A percentile compares a stretch with the other conserved stretches of the same genome.
Conservation (phyloP, 73 alveolate species). For the Paramecium bursaria region DNA sequence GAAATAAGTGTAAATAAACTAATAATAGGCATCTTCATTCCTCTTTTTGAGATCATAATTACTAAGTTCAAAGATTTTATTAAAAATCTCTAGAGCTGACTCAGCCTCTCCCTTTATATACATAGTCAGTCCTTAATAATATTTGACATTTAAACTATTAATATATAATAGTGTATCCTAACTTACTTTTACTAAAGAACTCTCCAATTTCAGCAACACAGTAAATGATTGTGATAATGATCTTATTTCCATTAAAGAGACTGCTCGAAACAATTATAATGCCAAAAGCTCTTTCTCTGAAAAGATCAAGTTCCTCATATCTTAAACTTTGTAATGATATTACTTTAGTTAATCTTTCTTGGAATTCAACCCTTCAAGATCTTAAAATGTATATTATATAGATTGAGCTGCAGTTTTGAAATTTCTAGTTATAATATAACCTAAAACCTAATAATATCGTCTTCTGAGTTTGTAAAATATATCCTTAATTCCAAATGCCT, state of each 20-base stretch:
- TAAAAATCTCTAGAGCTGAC: conserved; percentile 7
- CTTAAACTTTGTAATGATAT: conserved; percentile 2
- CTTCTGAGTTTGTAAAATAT: background rate
- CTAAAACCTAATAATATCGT: background rate
- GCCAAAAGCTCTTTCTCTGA: background rate
- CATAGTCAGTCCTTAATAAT: conserved; percentile 26
- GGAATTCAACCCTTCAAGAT: background rate
- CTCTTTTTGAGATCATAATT: background rate
- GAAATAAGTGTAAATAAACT: conserved; percentile 28
- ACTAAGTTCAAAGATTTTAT: background rate
- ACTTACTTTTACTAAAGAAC: background rate
- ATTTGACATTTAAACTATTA: conserved; percentile 11
- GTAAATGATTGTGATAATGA: background rate
- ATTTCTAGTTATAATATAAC: conserved; percentile 40
- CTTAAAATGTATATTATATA: background rate
- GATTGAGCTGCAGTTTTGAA: background rate
- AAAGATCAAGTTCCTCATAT: background rate
- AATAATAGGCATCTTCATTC: conserved; percentile 30
- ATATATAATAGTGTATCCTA: conserved; percentile 5
- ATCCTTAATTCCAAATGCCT: background rate
- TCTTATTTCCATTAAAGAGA: background rate
- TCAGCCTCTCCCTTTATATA: conserved; percentile 50
- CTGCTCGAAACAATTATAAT: background rate
- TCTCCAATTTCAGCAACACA: background rate
- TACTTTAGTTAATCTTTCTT: conserved; percentile 1